Base-by-base conservation (phyloP, 305 asterid species). In the Fraxinus xanthoxyloides region DNA sequence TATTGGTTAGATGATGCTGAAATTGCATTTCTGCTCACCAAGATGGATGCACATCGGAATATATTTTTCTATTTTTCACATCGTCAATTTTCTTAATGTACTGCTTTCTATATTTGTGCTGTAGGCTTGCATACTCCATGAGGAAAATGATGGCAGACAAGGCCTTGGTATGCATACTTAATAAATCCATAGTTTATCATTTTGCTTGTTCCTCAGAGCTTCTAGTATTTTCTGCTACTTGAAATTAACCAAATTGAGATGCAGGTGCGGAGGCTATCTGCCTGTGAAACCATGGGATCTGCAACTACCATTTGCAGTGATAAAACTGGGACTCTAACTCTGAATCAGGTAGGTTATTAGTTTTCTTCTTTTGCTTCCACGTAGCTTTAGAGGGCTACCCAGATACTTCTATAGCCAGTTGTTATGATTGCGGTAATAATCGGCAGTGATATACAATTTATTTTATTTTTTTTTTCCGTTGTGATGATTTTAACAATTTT, bases 211-310 rank as follows among this genome's bases (percentile, higher is more conserved):
- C 54, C 32, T 24, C 46, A 15, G 38, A 38, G 10, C 31, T 26
- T 54, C 56, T 80, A 21, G 77, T 72, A 19, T 61, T 46, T 38
- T 24, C 10, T n/a, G 36, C 21, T 77, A 80, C 36, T 82, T 30
- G 7, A 70, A 38, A 77, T 51, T 12, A 34, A 70, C 76, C 69
- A 72, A 74, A 85, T 75, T 72, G 28, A 84, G 84, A 35, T 87
- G 84, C 89, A 95, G 99, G 99, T 96, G 75, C 89, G 99, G 89
- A 92, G 99, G 91, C 88, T 94, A 82, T 96, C 99, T 79, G 99
- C 99, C 75, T 96, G 99, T 87, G 98, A 96, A 81, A 96, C 98
- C 21, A 96, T 96, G 99, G 99, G 98, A 30, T 96, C 98, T 78
- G 98, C 99, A 28, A 96, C 98, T 67, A 96, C 99, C 74, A 96